A percentile compares a stretch with the other conserved stretches of the same genome.
Evolutionary conservation across 495 filamentous ascomycete species (phyloP).

Genomic region (Aspergillus ostianus): DNA sequence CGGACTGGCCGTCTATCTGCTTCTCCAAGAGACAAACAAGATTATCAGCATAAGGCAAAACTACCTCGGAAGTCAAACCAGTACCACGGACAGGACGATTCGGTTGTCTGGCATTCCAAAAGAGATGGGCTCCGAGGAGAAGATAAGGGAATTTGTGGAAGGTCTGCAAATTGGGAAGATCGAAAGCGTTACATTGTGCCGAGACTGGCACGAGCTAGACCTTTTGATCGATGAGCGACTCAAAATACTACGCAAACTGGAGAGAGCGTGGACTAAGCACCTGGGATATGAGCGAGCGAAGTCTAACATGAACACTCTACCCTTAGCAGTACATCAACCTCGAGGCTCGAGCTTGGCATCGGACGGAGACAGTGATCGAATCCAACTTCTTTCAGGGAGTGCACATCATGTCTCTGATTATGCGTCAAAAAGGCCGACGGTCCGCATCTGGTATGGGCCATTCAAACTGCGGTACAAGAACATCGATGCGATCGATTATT

Average conservation of each 20-base stretch:
- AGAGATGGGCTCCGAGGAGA: constrained; percentile 75
- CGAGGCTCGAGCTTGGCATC: constrained; percentile 27
- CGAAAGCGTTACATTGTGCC: constrained; percentile 81
- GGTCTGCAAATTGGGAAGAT: constrained; percentile 89
- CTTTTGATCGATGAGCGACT: constrained; percentile 66
- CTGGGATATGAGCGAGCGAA: constrained; percentile 51
- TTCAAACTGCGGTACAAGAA: constrained; percentile 68
- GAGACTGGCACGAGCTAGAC: constrained; percentile 85
- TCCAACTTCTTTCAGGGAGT: constrained; percentile 52
- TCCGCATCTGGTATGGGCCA: constrained; percentile 76
- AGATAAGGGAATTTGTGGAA: constrained; percentile 85
- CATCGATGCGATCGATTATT: constrained; percentile 92
- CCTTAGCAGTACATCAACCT: constrained; percentile 50
- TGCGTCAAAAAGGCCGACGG: constrained; percentile 58
- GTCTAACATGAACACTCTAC: constrained; percentile 49
- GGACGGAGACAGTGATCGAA: constrained; percentile 45
- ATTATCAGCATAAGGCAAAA: constrained; percentile 84
- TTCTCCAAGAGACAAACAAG: constrained; percentile 74
- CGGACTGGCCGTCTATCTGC: constrained; percentile 74
- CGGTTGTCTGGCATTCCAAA: constrained; percentile 83
- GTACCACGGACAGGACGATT: constrained; percentile 91
- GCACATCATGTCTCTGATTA: constrained; percentile 39
- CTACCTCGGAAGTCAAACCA: constrained; percentile 89
- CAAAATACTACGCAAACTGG: constrained; percentile 65
- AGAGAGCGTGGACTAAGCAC: constrained; percentile 81